phyloP scores from a whole-genome alignment of 805 yeast species.

The Schwanniomyces yamadae region DNA sequence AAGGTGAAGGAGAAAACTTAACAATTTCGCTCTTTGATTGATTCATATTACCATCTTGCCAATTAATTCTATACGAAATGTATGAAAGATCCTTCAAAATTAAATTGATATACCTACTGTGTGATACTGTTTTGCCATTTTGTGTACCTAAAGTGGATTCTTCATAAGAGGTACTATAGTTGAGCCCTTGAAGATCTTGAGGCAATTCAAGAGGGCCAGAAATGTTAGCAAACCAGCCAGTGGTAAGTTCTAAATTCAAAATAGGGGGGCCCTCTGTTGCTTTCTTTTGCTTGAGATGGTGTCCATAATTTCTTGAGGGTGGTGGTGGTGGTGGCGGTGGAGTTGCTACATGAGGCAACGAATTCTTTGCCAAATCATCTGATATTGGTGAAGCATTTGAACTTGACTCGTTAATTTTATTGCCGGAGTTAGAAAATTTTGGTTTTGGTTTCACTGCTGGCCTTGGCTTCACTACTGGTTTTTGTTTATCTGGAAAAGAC shows the following conservation, averaged over 20 bases:
- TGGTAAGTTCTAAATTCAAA: slow-evolving; percentile 40
- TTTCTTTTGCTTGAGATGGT: slow-evolving; percentile 12
- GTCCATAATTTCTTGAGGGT: slow-evolving; percentile 23
- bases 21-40: slow-evolving; percentile 27
- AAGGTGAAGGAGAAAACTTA: slow-evolving; percentile 45
- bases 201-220: slow-evolving; percentile 34
- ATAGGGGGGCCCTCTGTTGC: slow-evolving; percentile 27
- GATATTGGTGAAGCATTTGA: background rate
- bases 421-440: slow-evolving; percentile 1
- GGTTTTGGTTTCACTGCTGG: slow-evolving; percentile 10
- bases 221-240: slow-evolving; percentile 47
- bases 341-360: no score
- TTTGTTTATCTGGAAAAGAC: slow-evolving; percentile 10
- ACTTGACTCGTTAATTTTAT: slow-evolving; percentile 1
- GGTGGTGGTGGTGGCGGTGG: slow-evolving; percentile 29
- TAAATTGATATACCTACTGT: slow-evolving; percentile 30
- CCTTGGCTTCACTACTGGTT: slow-evolving; percentile 7
- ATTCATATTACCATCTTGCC: slow-evolving; percentile 31
- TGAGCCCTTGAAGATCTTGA: slow-evolving; percentile 32
- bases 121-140: slow-evolving; percentile 11
- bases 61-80: slow-evolving; percentile 31
- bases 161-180: slow-evolving; percentile 25
- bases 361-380: no score
- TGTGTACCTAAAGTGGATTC: slow-evolving; percentile 12
- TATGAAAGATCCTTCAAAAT: slow-evolving; percentile 45